Evolutionary conservation across 1,284 basidiomycete genomes (phyloP), one percentile per base, ranked within the genome.

Genomic region (Pholiota adiposa): DNA sequence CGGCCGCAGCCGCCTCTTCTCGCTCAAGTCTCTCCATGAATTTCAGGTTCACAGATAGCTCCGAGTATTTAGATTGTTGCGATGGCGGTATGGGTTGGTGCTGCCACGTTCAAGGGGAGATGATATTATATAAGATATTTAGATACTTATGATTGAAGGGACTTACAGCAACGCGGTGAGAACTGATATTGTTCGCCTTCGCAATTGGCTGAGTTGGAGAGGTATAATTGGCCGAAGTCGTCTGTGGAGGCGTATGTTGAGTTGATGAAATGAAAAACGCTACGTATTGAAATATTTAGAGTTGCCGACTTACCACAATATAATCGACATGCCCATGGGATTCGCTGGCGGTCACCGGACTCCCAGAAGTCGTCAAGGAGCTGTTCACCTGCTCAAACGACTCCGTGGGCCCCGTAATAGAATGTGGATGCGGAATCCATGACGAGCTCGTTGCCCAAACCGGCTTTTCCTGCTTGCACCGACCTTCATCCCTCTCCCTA

Each of bases 71-170:
- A 6, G 64, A 65, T 8, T 48, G 52, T 46, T 63, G 48, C 23
- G 61, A 60, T 3, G 64, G 64, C 7, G 64, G 59, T 4, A 65
- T 51, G 5, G 56, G 60, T 21, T 57, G 53, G 27, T 65, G 64
- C 64, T 65, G 38, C n/a, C n/a, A n/a, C 14, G n/a, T 19, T 11
- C 6, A 40, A 25, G 18, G 27, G 14, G 18, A 4, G 29, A 27
- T 23, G 1, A n/a, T 51, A 50, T 19, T 14, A 56, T n/a, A 31
- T 9, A 56, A 23, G 18, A n/a, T 21, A 38, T 12, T 8, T 14
- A 16, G 21, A 46, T 27, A 49, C 46, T n/a, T 41, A 56, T 31
- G 5, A 34, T 19, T 9, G 27, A 9, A 31, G 29, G 27, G 21
- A 21, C 43, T 34, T 46, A 55, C 54, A n/a, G 52, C 40, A 29